Percentiles rank a stretch among this genome's conserved stretches.
These are phyloP conservation scores for Penicillium ucsense DNA, from an alignment of 495 filamentous ascomycete species.

Conservation along the genomic window DNA sequence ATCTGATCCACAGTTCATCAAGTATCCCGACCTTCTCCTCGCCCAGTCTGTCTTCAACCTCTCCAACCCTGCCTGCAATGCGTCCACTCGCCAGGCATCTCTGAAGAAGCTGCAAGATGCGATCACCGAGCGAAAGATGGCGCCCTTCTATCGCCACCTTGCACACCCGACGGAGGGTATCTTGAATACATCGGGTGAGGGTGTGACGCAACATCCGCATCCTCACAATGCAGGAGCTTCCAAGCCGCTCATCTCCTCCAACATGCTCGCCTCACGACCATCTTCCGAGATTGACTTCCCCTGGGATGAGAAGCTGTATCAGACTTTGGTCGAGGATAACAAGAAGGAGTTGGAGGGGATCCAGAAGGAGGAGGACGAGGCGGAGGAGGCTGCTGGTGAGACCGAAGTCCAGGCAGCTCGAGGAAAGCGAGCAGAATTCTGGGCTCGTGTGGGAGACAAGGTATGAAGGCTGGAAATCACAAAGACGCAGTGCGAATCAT, in stretches of 20 bases:
- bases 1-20: constrained; percentile 92
- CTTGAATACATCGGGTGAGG: constrained; percentile 68
- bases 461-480: constrained; percentile 36
- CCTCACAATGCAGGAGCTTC: constrained; percentile 44
- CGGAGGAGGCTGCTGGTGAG: constrained; percentile 88
- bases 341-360: constrained; percentile 82
- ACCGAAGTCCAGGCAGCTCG: constrained; percentile 86
- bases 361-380: constrained; percentile 92
- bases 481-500: background rate
- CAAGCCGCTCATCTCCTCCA: constrained; percentile 43
- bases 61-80: constrained; percentile 73
- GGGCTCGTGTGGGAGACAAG: constrained; percentile 90
- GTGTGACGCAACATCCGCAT: constrained; percentile 47
- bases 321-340: constrained; percentile 77
- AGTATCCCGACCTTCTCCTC: constrained; percentile 84
- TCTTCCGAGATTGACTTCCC: constrained; percentile 55
- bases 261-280: constrained; percentile 62
- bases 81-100: constrained; percentile 57
- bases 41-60: constrained; percentile 96
- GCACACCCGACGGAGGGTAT: constrained; percentile 91
- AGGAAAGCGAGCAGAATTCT: constrained; percentile 93
- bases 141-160: constrained; percentile 88
- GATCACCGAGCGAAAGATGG: constrained; percentile 91
- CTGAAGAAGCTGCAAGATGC: constrained; percentile 84
- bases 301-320: constrained; percentile 87